phyloP scores from a whole-genome alignment of 179 eudicot genomes.

The Silene coronaria region DNA sequence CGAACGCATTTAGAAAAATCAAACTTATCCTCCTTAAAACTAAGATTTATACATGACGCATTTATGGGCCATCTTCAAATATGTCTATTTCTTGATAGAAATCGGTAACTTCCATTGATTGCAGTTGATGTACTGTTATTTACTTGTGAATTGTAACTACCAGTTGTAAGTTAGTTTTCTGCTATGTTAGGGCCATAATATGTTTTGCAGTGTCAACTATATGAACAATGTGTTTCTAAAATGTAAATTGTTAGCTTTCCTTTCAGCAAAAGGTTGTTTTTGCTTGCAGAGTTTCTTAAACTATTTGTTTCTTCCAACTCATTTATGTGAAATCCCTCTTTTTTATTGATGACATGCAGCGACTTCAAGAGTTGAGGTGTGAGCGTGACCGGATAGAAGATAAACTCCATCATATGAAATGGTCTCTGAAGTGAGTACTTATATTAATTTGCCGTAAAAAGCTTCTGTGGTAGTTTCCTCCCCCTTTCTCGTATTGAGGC shows the following conservation, averaged over 20 bases:
- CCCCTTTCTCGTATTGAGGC: not conserved
- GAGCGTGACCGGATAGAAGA: slow-evolving; percentile 82
- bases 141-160: not conserved
- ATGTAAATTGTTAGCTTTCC: not conserved
- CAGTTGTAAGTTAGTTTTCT: not conserved
- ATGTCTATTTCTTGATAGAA: not conserved
- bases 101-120: not conserved
- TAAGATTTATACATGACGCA: too few species aligned
- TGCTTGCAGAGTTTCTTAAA: not conserved
- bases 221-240: not conserved
- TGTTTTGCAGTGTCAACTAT: not conserved
- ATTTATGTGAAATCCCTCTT: not conserved
- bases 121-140: not conserved
- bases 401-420: slow-evolving; percentile 68
- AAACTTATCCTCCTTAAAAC: too few species aligned
- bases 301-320: not conserved
- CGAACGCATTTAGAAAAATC: too few species aligned
- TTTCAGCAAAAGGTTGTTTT: not conserved
- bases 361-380: slow-evolving; percentile 67
- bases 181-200: not conserved
- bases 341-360: slow-evolving; percentile 35
- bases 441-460: not conserved
- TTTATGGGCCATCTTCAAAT: too few species aligned
- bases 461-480: not conserved
- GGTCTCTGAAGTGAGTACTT: slow-evolving; percentile 72